A percentile compares a stretch with the other conserved stretches of the same genome.
phyloP scores from a whole-genome alignment of 2,329 filamentous ascomycete species.

The Trichoderma atroviride region DNA sequence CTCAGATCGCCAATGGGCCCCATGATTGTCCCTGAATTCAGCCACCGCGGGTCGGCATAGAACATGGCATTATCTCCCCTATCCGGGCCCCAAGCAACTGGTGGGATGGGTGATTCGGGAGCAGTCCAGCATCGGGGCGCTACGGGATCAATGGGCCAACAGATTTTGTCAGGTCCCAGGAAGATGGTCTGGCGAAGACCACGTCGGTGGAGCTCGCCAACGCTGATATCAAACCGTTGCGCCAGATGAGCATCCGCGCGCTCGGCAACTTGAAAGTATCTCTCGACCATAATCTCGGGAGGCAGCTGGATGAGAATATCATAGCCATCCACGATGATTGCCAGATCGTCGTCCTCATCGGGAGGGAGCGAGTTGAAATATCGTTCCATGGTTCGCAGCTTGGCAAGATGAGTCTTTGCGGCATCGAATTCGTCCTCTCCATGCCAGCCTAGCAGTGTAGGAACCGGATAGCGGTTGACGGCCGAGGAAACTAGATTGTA shows the following conservation, averaged over 20 bases:
- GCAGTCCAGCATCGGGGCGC: slow-evolving; percentile 47
- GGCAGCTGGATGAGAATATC: slow-evolving; percentile 69
- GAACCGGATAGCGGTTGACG: slow-evolving; percentile 43
- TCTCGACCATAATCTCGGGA: slow-evolving; percentile 61
- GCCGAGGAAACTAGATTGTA: slow-evolving; percentile 44
- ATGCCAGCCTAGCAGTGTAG: slow-evolving; percentile 45
- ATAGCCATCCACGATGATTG: slow-evolving; percentile 65
- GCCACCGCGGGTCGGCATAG: slow-evolving; percentile 43
- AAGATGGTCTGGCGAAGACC: slow-evolving; percentile 46
- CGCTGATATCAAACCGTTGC: slow-evolving; percentile 50
- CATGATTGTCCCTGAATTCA: slow-evolving; percentile 52
- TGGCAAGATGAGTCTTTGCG: slow-evolving; percentile 44
- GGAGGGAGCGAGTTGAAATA: slow-evolving; percentile 38
- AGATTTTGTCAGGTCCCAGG: slow-evolving; percentile 50
- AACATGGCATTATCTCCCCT: slow-evolving; percentile 38
- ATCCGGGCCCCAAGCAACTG: slow-evolving; percentile 42
- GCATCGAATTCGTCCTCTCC: slow-evolving; percentile 41
- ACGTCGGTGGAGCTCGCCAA: slow-evolving; percentile 36
- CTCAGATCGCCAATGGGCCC: slow-evolving; percentile 42
- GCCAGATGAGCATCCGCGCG: slow-evolving; percentile 56
- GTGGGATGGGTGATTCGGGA: slow-evolving; percentile 40
- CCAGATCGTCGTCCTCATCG: slow-evolving; percentile 57
- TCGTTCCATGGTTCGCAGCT: slow-evolving; percentile 42
- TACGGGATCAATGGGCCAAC: slow-evolving; percentile 43
- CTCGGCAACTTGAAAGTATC: slow-evolving; percentile 60